phyloP scores from a whole-genome alignment of 495 filamentous ascomycete genomes.

The Parathielavia appendiculata region DNA sequence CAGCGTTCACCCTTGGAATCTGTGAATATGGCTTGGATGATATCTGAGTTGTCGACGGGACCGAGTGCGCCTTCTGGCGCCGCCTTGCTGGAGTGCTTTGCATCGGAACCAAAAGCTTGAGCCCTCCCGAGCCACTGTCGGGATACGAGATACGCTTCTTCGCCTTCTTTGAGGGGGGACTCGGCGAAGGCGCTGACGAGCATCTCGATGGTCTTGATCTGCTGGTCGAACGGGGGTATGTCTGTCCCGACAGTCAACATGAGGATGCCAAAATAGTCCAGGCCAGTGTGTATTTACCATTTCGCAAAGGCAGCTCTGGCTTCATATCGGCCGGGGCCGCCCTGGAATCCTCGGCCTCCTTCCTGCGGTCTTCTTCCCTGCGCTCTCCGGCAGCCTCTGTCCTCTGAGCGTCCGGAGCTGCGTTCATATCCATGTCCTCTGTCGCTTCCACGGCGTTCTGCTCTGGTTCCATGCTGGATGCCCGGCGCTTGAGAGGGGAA shows the following conservation, averaged over 20 bases:
- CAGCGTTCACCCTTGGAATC: constrained; percentile 52
- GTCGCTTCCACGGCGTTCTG: constrained; percentile 25
- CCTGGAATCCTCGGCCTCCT: background rate
- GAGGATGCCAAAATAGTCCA: background rate
- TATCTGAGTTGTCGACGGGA: constrained; percentile 81
- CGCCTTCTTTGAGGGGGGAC: constrained; percentile 56
- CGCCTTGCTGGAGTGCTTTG: constrained; percentile 53
- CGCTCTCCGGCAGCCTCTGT: background rate
- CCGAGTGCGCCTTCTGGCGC: constrained; percentile 61
- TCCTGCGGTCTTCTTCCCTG: constrained; percentile 4
- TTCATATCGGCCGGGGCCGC: background rate
- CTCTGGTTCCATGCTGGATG: constrained; percentile 50
- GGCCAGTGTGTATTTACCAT: constrained; percentile 15
- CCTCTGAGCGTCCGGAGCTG: constrained; percentile 16
- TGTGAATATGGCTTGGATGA: constrained; percentile 47
- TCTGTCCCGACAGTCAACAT: constrained; percentile 18
- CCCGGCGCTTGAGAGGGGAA: constrained; percentile 51
- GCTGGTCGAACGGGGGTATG: constrained; percentile 65
- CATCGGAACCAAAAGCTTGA: constrained; percentile 57
- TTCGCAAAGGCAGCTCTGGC: constrained; percentile 24
- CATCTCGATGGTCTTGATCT: constrained; percentile 63
- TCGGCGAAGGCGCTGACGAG: constrained; percentile 53
- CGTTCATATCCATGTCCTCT: constrained; percentile 50
- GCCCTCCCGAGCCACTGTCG: constrained; percentile 73
- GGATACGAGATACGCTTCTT: constrained; percentile 74